Evolutionary conservation across 2,329 filamentous ascomycete genomes (phyloP).

Genomic region (Diaporthe ilicicola): DNA sequence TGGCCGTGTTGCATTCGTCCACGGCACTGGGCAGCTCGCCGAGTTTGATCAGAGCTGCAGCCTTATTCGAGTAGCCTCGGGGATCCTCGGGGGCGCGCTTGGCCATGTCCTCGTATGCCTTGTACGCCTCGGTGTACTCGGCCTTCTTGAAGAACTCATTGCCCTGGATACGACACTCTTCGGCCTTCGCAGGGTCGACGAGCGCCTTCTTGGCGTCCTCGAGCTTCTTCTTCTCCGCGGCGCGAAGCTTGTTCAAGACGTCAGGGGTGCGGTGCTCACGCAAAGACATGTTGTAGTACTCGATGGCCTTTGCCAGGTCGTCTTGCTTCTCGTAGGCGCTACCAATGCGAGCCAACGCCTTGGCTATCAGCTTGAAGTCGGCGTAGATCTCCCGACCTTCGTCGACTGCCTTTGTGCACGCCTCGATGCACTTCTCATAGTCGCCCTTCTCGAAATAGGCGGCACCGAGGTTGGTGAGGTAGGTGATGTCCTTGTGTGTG

Average conservation of each 20-base stretch:
- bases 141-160: conserved; percentile 97
- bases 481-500: conserved; percentile 92
- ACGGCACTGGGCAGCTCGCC: conserved; percentile 95
- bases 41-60: conserved; percentile 95
- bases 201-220: conserved; percentile 81
- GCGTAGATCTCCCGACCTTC: conserved; percentile 89
- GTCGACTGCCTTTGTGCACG: conserved; percentile 87
- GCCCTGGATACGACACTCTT: conserved; percentile 92
- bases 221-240: conserved; percentile 86
- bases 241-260: conserved; percentile 89
- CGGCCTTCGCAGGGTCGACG: conserved; percentile 89
- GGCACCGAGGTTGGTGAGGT: conserved; percentile 94
- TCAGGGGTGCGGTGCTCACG: conserved; percentile 98
- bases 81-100: conserved; percentile 94
- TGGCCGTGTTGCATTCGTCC: conserved; percentile 89
- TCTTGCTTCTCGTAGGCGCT: conserved; percentile 91
- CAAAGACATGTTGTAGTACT: conserved; percentile 91
- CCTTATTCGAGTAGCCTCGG: conserved; percentile 95
- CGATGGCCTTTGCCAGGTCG: conserved; percentile 80
- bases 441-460: conserved; percentile 97
- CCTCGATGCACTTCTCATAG: conserved; percentile 84
- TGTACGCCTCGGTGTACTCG: conserved; percentile 94
- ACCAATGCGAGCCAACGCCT: conserved; percentile 96
- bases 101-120: conserved; percentile 94
- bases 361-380: conserved; percentile 98